Conservation (phyloP, 441 rosid species). For the Raphanus hybrid region DNA sequence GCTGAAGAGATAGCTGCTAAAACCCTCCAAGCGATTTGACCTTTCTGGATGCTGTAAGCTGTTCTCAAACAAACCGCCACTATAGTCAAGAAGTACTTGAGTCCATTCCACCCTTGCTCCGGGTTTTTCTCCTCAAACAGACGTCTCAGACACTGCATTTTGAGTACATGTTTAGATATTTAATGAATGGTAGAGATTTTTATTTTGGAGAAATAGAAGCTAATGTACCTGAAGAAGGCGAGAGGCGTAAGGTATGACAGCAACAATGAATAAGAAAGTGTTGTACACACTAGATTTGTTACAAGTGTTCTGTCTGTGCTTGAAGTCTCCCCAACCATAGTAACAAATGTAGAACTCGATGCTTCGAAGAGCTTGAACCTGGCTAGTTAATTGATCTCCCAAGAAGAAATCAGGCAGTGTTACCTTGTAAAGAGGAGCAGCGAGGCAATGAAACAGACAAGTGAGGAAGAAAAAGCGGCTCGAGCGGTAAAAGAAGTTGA, state of each 20-base stretch:
- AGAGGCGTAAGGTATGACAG: conserved; percentile 61
- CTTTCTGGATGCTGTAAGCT: conserved; percentile 48
- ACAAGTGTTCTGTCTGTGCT: conserved; percentile 55
- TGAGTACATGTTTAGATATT: conserved; percentile 11
- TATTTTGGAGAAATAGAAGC: background rate
- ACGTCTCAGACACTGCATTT: conserved; percentile 64
- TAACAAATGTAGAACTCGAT: conserved; percentile 78
- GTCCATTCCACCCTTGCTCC: conserved; percentile 63
- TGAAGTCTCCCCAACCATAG: conserved; percentile 76
- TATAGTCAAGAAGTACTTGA: conserved; percentile 70
- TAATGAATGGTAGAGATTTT: background rate
- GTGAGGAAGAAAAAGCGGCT: conserved; percentile 8
- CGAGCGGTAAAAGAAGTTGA: conserved; percentile 3
- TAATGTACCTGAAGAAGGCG: conserved; percentile 68
- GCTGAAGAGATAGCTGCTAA: conserved; percentile 55
- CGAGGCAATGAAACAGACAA: background rate
- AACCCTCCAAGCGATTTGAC: conserved; percentile 46
- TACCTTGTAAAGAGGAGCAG: conserved; percentile 48
- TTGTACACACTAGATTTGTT: conserved; percentile 34
- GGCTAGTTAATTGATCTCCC: conserved; percentile 54
- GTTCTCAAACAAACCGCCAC: conserved; percentile 74
- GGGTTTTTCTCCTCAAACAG: conserved; percentile 69
- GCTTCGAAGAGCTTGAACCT: conserved; percentile 77
- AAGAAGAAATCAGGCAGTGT: conserved; percentile 59
- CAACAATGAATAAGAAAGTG: conserved; percentile 59